Evolutionary conservation across 2,329 filamentous ascomycete species (phyloP), one percentile per base, ranked within the genome.

Genomic region (Pseudogymnoascus sp.): DNA sequence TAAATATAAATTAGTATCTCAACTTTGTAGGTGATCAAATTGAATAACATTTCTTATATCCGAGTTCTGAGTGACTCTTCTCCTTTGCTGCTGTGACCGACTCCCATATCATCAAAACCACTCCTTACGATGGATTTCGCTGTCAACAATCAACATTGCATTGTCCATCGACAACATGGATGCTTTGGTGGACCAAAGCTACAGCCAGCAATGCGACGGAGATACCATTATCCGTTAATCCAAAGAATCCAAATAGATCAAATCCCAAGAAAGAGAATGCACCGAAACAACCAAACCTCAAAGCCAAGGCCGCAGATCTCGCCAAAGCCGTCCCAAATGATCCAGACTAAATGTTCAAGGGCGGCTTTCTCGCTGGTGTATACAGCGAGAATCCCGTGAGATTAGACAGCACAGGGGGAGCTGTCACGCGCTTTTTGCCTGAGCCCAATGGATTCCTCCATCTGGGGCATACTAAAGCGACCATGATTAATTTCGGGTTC

Each of bases 401-500:
- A 75, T 77, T 24, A 31, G 47, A 31, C 2, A 24, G 47, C 8
- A 31, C 16, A 44, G 82, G 82, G 67, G 77, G 79, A 13, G 85
- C 88, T 14, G 76, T 87, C 56, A 92, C 89, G 2, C 85, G 89
- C 68, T 93, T 93, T 72, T 90, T 90, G 1, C 90, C 90, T 29
- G 90, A 93, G 76, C 95, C 95, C 59, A 97, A 97, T 75, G 95
- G 93, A 62, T 97, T 89, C 74, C 83, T 97, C 10, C 93, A 97
- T 73, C 89, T 97, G 69, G 93, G 93, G 16, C 95, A 97, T 74
- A 90, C 89, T 68, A 97, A 97, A 79, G 93, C 95, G 19, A 97
- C 97, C 74, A 89, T 91, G 0, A 86, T 97, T 75, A 97, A 97
- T 77, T 97, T 97, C 76, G 93, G 93, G 4, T 97, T 97, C 74